Base-by-base conservation (phyloP, 1,284 basidiomycete species). In the Papiliotrema fonsecae region DNA sequence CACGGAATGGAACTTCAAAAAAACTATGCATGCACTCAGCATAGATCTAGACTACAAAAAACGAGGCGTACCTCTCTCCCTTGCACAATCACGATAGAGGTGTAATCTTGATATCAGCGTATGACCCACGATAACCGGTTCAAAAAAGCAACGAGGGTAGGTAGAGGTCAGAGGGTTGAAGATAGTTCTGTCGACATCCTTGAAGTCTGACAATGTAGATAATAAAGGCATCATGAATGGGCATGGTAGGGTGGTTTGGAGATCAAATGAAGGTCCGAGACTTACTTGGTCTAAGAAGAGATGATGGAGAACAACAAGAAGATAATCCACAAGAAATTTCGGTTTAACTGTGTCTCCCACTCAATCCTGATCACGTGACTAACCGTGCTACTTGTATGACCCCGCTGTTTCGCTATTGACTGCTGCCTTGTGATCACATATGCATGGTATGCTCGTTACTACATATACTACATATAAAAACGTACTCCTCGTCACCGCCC, bases 151-250 rank as follows among this genome's bases (percentile, higher is more conserved):
- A 4, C 31, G 40, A 35, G 19, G 37, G 30, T 32, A 22, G 36
- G 28, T 25, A 32, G 37, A 45, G 18, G 42, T 61, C 53, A 64
- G 61, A 54, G 42, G 45, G 37, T 53, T 42, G 48, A 51, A 46
- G 49, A 54, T 59, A 57, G 54, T 53, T 31, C 14, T 50, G 52
- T 58, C 65, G 57, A 62, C 62, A 57, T 55, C 16, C 59, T 55
- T 56, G 53, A 50, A 45, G 38, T 73, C 69, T 64, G 71, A 72
- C 69, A 73, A 73, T 73, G 71, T 73, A 73, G 71, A 73, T 73
- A 73, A 73, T 53, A 45, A 51, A 52, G 56, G 47, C 69, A 71
- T 71, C 68, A 70, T 60, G 37, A 47, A 38, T 45, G 32, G 39
- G 36, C 34, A 24, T 35, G 14, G 34, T n/a, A 14, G 34, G 19